Evolutionary conservation across 2,329 filamentous ascomycete species (phyloP), one percentile per base, ranked within the genome.

Genomic region (Aspergillus piperis): DNA sequence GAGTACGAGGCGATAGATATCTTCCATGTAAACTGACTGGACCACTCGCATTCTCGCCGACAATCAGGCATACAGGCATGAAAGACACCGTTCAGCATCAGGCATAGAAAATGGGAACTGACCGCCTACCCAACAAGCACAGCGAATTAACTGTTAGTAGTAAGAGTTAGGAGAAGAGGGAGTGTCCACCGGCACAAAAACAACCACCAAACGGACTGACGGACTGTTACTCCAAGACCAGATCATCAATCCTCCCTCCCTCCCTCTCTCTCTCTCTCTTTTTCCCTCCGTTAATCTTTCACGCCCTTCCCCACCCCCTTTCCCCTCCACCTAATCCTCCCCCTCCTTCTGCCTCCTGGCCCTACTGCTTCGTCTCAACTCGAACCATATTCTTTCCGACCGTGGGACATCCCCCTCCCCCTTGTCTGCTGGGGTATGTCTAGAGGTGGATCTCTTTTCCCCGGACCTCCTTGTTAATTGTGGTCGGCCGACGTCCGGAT

Each of bases 401-500:
- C 53, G 10, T 25, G 53, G 27, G 53, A 38, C 39, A 17, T 21
- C 21, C 36, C 52, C 38, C 39, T 44, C 41, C 25, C 39, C 53
- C 23, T 55, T 42, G 21, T 25, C 30, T 27, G 19, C 21, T 44
- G 30, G 53, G 53, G 53, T 55, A 55, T 55, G 53, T 30, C 39
- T 17, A 55, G 53, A 55, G 53, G 53, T 55, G 53, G 53, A 41
- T 54, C 36, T 42, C 21, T 30, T 54, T 41, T 17, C 39, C 39
- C 36, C 23, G 53, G 25, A 30, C 39, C 21, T 42, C 27, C 17
- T 55, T 55, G 30, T 55, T 55, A 44, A 36, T 55, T 21, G 53
- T 55, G 41, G 53, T 36, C 53, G 38, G 53, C 53, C 42, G 39
- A 55, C 39, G 25, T 47, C 53, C 53, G 53, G 39, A 55, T 55